Base-by-base conservation (phyloP, 495 filamentous ascomycete genomes). In the Neurospora sp. region DNA sequence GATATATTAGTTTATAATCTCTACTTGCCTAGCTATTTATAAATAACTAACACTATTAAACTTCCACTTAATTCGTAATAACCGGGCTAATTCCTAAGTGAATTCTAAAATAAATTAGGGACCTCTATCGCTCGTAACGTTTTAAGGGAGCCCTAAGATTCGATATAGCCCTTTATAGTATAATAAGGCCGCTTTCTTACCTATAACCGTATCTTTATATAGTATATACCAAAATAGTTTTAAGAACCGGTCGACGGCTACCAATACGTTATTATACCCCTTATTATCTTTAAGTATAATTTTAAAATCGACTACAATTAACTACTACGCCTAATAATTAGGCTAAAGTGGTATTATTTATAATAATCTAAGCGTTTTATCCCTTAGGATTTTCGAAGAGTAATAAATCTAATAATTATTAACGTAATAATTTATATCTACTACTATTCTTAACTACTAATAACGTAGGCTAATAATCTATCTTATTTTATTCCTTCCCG, bases 221-320 rank as follows among this genome's bases (percentile, higher is more conserved):
- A 3, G 14, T 0, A 18, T 18, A 4, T 5, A 42, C 41, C 5
- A 42, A 0, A 3, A 42, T 1, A 42, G 4, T 42, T 42, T 42
- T 12, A 14, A 42, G 11, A 16, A 42, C 11, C 16, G 5, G 11
- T 42, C 14, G 41, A 42, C 16, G 5, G 11, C 11, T 18, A 42
- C 5, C 1, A 49, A 7, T 31, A 16, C 31, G 23, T 74, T 74
- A 39, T 74, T 41, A n/a, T 23, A 71, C 11, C 71, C 70, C 7
- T 66, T 39, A 16, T 42, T 72, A 20, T 70, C 39, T 10, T 69
- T 72, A 1, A 27, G 71, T 20, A 72, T 72, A 14, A 23, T 40
- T 39, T 75, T 75, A 31, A 75, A 75, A 11, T 75, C 54, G 7
- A 75, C 23, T 9, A 72, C 54, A 0, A 72, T 11, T 20, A 11